phyloP scores from a whole-genome alignment of 2,329 filamentous ascomycete species.

The Fusarium irregulare region DNA sequence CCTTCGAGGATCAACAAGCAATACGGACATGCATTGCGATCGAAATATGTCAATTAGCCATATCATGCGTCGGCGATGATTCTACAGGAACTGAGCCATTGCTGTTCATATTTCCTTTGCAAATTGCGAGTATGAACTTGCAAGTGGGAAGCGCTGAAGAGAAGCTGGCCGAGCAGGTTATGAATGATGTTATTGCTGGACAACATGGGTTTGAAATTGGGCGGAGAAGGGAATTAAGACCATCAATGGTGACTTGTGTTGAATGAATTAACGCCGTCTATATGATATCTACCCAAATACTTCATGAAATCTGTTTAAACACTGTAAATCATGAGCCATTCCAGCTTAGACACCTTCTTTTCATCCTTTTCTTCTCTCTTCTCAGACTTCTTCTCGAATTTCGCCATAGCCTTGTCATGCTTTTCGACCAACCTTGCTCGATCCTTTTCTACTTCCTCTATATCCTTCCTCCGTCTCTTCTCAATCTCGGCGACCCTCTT shows the following conservation, averaged over 20 bases:
- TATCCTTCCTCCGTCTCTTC: conserved; percentile 1
- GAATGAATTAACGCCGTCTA: background rate
- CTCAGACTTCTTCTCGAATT: background rate
- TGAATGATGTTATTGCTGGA: conserved; percentile 21
- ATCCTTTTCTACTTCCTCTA: conserved; percentile 7
- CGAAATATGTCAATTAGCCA: conserved; percentile 19
- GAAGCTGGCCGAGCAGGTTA: conserved; percentile 9
- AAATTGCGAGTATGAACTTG: conserved; percentile 22
- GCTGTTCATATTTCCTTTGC: conserved; percentile 12
- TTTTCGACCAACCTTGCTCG: background rate
- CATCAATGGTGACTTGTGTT: background rate
- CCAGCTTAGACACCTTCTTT: conserved; percentile 21
- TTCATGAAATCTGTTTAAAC: background rate
- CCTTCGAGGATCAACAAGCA: background rate
- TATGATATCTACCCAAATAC: background rate
- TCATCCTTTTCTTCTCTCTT: conserved; percentile 7
- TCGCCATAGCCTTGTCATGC: background rate
- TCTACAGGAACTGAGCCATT: background rate
- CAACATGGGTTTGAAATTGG: conserved; percentile 24
- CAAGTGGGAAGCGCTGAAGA: background rate
- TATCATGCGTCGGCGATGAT: background rate
- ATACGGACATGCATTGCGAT: background rate
- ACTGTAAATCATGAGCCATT: conserved; percentile 23
- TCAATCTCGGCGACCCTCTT: conserved; percentile 4
- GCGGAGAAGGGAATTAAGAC: conserved; percentile 6